Evolutionary conservation across 2,329 filamentous ascomycete species (phyloP).

Genomic region (Colletotrichum magnum): DNA sequence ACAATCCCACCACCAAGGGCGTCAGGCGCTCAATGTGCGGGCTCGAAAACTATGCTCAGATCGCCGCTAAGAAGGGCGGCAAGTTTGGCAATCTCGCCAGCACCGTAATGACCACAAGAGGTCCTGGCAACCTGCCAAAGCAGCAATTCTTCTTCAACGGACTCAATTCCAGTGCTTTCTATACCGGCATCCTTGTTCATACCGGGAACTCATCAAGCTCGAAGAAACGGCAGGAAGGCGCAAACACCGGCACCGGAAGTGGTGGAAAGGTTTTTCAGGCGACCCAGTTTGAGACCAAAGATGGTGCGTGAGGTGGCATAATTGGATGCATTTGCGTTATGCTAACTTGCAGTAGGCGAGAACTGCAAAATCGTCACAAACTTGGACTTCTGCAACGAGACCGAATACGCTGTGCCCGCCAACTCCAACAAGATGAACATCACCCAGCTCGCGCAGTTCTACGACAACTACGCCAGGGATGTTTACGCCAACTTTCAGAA

Average conservation of each 20-base stretch:
- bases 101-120: constrained; percentile 78
- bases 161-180: constrained; percentile 79
- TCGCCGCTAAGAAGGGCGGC: constrained; percentile 70
- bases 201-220: constrained; percentile 64
- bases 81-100: constrained; percentile 62
- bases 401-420: constrained; percentile 91
- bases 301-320: constrained; percentile 66
- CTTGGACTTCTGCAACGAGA: constrained; percentile 88
- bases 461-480: constrained; percentile 80
- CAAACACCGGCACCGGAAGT: constrained; percentile 75
- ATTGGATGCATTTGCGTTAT: not conserved
- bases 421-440: constrained; percentile 75
- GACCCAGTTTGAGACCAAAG: constrained; percentile 83
- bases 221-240: constrained; percentile 60
- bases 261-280: constrained; percentile 82
- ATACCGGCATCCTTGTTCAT: constrained; percentile 80
- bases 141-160: constrained; percentile 89
- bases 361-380: constrained; percentile 91
- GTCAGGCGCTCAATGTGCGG: constrained; percentile 88
- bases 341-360: constrained; percentile 64
- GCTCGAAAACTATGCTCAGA: constrained; percentile 75
- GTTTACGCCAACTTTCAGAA: constrained; percentile 86
- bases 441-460: constrained; percentile 76
- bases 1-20: constrained; percentile 74
- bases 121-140: constrained; percentile 77